phyloP scores from a whole-genome alignment of 768 basidiomycete genomes.

The Mrakia gelida region DNA sequence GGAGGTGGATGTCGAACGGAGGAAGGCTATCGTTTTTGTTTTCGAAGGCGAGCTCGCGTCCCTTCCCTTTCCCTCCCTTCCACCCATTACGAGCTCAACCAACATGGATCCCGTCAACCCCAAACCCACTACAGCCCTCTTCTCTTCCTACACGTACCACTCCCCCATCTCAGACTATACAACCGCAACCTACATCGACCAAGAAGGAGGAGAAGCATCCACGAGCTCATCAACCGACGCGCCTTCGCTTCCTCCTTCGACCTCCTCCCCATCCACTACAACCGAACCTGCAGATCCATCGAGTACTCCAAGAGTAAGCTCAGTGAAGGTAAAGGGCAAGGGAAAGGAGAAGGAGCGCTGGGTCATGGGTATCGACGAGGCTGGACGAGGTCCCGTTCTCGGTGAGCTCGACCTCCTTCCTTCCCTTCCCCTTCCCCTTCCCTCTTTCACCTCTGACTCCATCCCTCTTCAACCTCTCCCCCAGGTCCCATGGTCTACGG shows the following conservation, averaged over 20 bases:
- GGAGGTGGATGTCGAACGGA: no score
- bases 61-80: neutral
- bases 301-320: neutral
- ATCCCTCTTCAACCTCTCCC: neutral
- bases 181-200: neutral
- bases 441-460: neutral
- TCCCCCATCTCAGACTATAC: conserved; percentile 31
- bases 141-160: conserved; percentile 40
- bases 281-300: neutral
- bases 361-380: conserved; percentile 98
- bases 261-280: conserved; percentile 32
- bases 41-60: neutral
- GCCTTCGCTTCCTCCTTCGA: conserved; percentile 35
- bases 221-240: neutral
- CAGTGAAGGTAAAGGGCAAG: conserved; percentile 25
- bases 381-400: conserved; percentile 89
- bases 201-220: neutral
- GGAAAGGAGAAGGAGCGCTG: conserved; percentile 53
- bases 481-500: conserved; percentile 83
- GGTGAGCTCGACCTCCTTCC: conserved; percentile 47
- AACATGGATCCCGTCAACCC: conserved; percentile 30
- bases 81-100: neutral
- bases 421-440: neutral
- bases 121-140: conserved; percentile 29
- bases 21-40: no score